Percentiles rank a stretch among this genome's conserved stretches.
These are phyloP conservation scores for Leishmania martiniquensis DNA, from an alignment of 208 protist genomes.

Conservation along the genomic window DNA sequence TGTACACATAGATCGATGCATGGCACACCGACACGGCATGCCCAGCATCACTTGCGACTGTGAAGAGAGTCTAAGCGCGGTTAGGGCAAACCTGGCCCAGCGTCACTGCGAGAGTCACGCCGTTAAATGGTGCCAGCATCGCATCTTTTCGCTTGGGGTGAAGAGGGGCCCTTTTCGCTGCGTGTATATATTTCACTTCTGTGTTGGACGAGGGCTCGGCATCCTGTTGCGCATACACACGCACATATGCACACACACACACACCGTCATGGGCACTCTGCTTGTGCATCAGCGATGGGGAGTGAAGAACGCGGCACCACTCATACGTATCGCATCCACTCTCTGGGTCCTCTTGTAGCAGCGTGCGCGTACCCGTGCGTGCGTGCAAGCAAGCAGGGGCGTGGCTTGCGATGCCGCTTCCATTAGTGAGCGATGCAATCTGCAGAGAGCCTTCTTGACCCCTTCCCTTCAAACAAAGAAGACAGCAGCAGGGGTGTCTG, in stretches of 20 bases:
- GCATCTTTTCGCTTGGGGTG: not conserved
- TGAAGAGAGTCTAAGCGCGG: not conserved
- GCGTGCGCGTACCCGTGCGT: not conserved
- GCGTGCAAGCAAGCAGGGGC: not conserved
- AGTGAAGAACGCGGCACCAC: not conserved
- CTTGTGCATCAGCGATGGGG: not conserved
- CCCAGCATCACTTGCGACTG: not conserved
- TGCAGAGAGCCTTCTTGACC: not conserved
- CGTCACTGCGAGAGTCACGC: not conserved
- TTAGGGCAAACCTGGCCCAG: not conserved
- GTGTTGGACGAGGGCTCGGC: not conserved
- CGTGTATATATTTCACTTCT: not conserved
- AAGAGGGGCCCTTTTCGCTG: not conserved
- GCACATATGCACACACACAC: constrained; percentile 1
- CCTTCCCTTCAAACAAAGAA: not conserved
- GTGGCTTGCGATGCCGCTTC: not conserved
- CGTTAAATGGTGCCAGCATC: not conserved
- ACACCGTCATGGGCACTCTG: not conserved
- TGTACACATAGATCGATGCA: not conserved
- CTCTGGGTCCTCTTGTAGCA: not conserved
- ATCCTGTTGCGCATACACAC: not conserved
- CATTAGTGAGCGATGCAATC: not conserved
- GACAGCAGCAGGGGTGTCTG: not conserved
- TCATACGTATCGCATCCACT: not conserved
- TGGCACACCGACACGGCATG: not conserved